phyloP scores from a whole-genome alignment of 768 basidiomycete species.

The Phanerochaete sordida region DNA sequence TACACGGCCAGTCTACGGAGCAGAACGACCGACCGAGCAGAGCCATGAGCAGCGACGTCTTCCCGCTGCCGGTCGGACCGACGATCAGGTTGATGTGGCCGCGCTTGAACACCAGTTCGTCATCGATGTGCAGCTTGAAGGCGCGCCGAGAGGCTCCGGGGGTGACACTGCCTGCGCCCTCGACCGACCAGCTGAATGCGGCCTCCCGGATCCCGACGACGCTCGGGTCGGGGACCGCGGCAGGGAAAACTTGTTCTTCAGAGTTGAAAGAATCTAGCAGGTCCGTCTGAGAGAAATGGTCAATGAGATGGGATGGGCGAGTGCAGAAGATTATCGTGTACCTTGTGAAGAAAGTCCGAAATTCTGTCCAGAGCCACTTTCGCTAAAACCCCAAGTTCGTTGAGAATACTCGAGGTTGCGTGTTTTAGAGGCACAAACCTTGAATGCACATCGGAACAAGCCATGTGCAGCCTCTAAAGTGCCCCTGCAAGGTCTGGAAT shows the following conservation, averaged over 20 bases:
- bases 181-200: constrained; percentile 53
- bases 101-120: constrained; percentile 51
- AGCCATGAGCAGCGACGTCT: constrained; percentile 66
- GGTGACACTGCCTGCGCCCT: constrained; percentile 29
- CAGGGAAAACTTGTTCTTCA: background rate
- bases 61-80: constrained; percentile 57
- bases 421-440: constrained; percentile 9
- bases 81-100: constrained; percentile 55
- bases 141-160: constrained; percentile 31
- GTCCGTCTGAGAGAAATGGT: constrained; percentile 35
- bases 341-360: constrained; percentile 23
- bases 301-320: background rate
- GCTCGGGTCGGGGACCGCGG: constrained; percentile 15
- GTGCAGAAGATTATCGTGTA: background rate
- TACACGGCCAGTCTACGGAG: background rate
- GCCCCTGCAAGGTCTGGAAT: constrained; percentile 57
- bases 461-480: constrained; percentile 36
- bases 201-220: constrained; percentile 54
- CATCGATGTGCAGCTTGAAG: constrained; percentile 50
- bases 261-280: constrained; percentile 40
- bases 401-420: background rate
- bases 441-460: constrained; percentile 27
- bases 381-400: background rate
- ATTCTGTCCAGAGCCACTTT: constrained; percentile 13
- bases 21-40: constrained; percentile 34